These are phyloP conservation scores for Mallotus nudiflorus DNA, from an alignment of 345 rosid genomes.

Conservation along the genomic window DNA sequence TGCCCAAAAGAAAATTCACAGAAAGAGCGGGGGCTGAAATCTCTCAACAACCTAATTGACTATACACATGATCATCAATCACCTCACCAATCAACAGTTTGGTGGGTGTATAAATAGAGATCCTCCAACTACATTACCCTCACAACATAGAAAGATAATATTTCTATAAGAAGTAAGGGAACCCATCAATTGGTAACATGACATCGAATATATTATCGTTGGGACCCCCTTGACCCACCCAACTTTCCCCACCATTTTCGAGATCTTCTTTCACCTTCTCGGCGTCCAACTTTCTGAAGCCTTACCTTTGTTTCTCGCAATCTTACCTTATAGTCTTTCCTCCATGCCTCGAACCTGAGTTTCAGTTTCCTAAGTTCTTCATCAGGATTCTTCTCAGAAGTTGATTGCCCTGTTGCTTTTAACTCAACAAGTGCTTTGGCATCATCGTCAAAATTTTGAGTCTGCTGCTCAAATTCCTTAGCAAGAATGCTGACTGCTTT, in stretches of 20 bases:
- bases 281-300: constrained; percentile 52
- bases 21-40: constrained; percentile 6
- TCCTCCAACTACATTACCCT: constrained; percentile 13
- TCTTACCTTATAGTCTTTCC: constrained; percentile 77
- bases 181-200: constrained; percentile 7
- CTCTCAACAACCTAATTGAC: constrained; percentile 17
- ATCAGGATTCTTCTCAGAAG: constrained; percentile 42
- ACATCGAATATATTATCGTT: constrained; percentile 3
- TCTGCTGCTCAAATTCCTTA: constrained; percentile 76
- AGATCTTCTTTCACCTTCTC: constrained; percentile 52
- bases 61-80: constrained; percentile 36
- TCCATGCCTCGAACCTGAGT: constrained; percentile 74
- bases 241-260: constrained; percentile 89
- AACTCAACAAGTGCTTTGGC: constrained; percentile 53
- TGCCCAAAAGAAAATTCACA: background rate
- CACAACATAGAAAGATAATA: background rate
- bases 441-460: constrained; percentile 64
- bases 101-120: constrained; percentile 23
- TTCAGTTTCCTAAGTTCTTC: constrained; percentile 68
- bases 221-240: constrained; percentile 26
- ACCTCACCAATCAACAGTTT: constrained; percentile 31
- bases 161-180: constrained; percentile 4
- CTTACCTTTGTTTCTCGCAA: constrained; percentile 66
- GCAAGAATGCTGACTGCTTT: constrained; percentile 51
- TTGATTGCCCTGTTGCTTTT: constrained; percentile 39